These are phyloP conservation scores for Solanum corneliomulleri DNA, from an alignment of 257 asterid genomes.

Conservation along the genomic window DNA sequence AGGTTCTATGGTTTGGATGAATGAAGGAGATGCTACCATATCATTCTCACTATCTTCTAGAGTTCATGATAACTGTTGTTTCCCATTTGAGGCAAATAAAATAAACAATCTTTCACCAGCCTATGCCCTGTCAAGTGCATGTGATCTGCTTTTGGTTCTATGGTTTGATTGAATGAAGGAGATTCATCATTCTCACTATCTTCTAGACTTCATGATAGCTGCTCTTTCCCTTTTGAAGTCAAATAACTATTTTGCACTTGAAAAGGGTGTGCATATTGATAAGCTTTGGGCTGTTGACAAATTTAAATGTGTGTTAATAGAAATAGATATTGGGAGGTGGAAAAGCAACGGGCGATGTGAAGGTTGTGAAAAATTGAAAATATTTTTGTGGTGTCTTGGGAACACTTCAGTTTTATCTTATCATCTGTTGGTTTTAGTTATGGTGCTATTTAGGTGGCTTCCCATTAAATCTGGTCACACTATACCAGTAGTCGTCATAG, in stretches of 20 bases:
- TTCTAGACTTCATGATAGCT: background rate
- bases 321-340: background rate
- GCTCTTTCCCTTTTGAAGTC: background rate
- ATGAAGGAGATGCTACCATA: background rate
- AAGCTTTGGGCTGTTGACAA: background rate
- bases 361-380: background rate
- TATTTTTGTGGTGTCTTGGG: background rate
- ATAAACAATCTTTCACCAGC: background rate
- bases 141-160: background rate
- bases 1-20: background rate
- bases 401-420: background rate
- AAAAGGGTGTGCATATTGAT: background rate
- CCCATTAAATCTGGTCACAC: background rate
- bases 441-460: background rate
- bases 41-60: background rate
- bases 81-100: background rate
- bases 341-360: background rate
- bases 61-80: background rate
- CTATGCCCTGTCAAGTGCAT: background rate
- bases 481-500: background rate
- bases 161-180: background rate
- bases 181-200: background rate
- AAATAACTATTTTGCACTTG: background rate
- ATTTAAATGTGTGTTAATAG: background rate
- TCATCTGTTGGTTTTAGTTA: background rate